Conservation (phyloP, 495 filamentous ascomycete genomes). For the Xylaria cubensis region DNA sequence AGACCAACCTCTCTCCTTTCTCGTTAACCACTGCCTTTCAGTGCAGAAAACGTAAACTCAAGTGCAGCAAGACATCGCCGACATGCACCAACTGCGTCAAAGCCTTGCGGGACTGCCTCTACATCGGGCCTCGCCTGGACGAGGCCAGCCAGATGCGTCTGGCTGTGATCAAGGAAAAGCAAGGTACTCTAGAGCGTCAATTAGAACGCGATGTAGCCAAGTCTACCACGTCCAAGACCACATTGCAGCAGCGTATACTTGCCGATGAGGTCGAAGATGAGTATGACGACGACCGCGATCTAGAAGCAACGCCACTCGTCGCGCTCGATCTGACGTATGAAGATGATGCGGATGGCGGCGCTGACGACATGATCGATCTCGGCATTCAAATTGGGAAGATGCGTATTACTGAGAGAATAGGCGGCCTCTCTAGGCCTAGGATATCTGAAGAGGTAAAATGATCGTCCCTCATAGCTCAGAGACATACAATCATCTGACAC, state of each 20-base stretch:
- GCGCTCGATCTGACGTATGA: conserved; percentile 68
- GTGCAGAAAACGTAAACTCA: conserved; percentile 79
- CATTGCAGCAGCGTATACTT: conserved; percentile 45
- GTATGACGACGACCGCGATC: conserved; percentile 54
- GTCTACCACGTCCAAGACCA: conserved; percentile 36
- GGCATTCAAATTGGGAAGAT: conserved; percentile 73
- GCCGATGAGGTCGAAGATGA: conserved; percentile 56
- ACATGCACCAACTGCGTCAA: conserved; percentile 71
- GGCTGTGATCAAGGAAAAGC: conserved; percentile 73
- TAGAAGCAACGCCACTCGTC: conserved; percentile 63
- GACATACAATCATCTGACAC: conserved; percentile 19
- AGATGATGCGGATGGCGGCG: conserved; percentile 59
- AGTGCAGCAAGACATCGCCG: conserved; percentile 77
- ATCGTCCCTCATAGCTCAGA: conserved; percentile 21
- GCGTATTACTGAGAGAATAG: conserved; percentile 75
- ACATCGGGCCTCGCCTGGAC: conserved; percentile 66
- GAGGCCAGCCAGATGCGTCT: conserved; percentile 65
- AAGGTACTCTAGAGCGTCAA: conserved; percentile 66
- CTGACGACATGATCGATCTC: conserved; percentile 72
- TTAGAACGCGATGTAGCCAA: conserved; percentile 62
- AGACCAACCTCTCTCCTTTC: neutral
- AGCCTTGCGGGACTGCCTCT: conserved; percentile 68
- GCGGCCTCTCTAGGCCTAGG: conserved; percentile 62
- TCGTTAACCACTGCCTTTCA: conserved; percentile 34
- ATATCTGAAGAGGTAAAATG: conserved; percentile 68